Conservation (phyloP, 108 stramenopile species). For the Nitzschia palea region DNA sequence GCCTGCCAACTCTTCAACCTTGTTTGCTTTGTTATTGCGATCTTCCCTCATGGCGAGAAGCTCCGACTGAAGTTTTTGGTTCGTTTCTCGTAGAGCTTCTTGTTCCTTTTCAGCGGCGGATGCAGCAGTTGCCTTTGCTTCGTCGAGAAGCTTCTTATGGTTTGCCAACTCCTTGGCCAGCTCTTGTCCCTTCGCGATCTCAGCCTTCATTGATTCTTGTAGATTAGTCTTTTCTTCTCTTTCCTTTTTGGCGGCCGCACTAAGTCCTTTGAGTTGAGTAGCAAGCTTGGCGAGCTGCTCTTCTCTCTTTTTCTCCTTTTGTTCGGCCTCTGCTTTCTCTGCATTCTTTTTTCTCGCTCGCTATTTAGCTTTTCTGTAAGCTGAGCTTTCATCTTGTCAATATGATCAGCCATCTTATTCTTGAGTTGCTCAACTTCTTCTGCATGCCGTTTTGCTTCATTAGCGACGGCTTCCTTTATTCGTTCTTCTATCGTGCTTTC, state of each 20-base stretch:
- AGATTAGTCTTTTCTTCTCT: conserved; percentile 52
- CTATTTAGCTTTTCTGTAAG: conserved; percentile 54
- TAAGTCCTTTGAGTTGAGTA: conserved; percentile 37
- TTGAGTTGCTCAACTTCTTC: conserved; percentile 62
- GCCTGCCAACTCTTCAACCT: conserved; percentile 72
- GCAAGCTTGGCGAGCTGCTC: conserved; percentile 39
- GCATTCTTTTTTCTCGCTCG: conserved; percentile 23
- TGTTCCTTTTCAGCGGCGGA: conserved; percentile 53
- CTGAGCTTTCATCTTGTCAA: conserved; percentile 68
- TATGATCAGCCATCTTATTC: conserved; percentile 70
- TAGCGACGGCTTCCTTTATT: conserved; percentile 28
- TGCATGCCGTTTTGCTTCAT: conserved; percentile 18
- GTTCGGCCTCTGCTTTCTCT: conserved; percentile 6
- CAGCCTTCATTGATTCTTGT: conserved; percentile 43
- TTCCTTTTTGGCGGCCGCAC: conserved; percentile 31
- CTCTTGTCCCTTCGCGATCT: conserved; percentile 36
- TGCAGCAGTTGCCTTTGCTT: conserved; percentile 45
- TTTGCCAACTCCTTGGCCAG: conserved; percentile 49
- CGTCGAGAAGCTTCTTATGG: conserved; percentile 45
- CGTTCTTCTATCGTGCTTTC: conserved; percentile 23
- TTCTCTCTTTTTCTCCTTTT: conserved; percentile 40
- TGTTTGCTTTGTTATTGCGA: conserved; percentile 39
- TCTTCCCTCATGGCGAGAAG: conserved; percentile 44
- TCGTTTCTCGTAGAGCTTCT: conserved; percentile 30
- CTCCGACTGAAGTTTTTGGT: conserved; percentile 28